These are phyloP conservation scores for Trichoderma sp. DNA, from an alignment of 2,329 filamentous ascomycete species.

Conservation along the genomic window DNA sequence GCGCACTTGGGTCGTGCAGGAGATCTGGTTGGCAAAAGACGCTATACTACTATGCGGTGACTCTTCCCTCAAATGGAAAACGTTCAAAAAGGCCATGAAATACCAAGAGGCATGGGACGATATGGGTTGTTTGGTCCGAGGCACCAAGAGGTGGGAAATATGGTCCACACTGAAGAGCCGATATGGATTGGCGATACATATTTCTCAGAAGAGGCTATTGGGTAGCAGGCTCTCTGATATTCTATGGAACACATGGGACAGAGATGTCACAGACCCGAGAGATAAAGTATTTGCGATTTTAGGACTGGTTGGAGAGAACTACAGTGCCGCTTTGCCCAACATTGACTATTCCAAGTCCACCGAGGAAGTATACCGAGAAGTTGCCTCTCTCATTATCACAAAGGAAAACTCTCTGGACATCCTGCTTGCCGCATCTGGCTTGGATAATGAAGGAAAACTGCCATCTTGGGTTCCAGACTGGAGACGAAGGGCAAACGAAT, in stretches of 20 bases:
- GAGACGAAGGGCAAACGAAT: not conserved
- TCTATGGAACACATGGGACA: not conserved
- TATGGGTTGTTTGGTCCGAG: not conserved
- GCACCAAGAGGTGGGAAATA: not conserved
- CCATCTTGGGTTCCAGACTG: slow-evolving; percentile 1
- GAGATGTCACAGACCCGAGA: not conserved
- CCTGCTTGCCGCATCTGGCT: not conserved
- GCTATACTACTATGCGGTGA: not conserved
- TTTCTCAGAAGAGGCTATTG: not conserved
- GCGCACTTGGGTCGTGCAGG: not conserved
- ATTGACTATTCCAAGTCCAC: not conserved
- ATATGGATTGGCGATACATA: slow-evolving; percentile 3
- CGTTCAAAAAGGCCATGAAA: not conserved
- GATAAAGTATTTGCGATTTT: not conserved
- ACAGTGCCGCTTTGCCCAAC: not conserved
- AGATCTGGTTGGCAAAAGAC: not conserved
- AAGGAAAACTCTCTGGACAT: not conserved
- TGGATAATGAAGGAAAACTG: not conserved
- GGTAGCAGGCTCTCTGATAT: slow-evolving; percentile 2
- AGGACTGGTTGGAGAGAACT: not conserved
- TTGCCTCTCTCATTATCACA: not conserved
- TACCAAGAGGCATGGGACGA: slow-evolving; percentile 7
- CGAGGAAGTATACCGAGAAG: not conserved
- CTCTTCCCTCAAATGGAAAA: not conserved
- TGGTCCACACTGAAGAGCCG: not conserved